Evolutionary conservation across 1,284 basidiomycete genomes (phyloP).

Genomic region (Rugosomyces carneus): DNA sequence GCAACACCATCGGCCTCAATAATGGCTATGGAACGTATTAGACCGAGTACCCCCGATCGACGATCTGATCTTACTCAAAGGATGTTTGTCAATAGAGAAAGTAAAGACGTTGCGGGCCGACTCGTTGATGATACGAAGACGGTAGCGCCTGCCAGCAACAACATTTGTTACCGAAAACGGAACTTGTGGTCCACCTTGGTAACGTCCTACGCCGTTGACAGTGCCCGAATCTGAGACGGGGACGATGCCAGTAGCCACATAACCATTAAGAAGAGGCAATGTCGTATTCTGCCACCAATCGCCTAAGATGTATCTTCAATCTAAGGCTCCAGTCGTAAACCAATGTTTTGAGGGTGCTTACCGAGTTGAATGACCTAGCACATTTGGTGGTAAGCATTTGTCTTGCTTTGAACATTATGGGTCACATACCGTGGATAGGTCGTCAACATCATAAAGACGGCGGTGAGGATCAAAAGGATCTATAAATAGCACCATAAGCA

Average conservation of each 20-base stretch:
- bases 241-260: constrained; percentile 20
- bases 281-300: constrained; percentile 23
- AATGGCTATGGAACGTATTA: constrained; percentile 21
- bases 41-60: neutral
- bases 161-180: constrained; percentile 29
- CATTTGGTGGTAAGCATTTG: neutral
- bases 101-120: constrained; percentile 30
- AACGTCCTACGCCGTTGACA: constrained; percentile 35
- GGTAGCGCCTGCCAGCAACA: constrained; percentile 32
- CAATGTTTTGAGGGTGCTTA: constrained; percentile 1
- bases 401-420: neutral
- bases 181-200: constrained; percentile 26
- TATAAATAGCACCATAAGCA: neutral
- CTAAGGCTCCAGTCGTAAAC: neutral
- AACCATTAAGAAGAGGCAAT: constrained; percentile 13
- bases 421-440: constrained; percentile 18
- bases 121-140: constrained; percentile 46
- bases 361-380: constrained; percentile 13
- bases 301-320: constrained; percentile 10
- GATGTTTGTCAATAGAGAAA: constrained; percentile 29
- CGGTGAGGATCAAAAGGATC: constrained; percentile 17
- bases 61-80: constrained; percentile 17
- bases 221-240: constrained; percentile 28
- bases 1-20: constrained; percentile 46
- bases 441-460: constrained; percentile 20